Conservation (phyloP, 441 rosid genomes). For the Populus tomentosa region DNA sequence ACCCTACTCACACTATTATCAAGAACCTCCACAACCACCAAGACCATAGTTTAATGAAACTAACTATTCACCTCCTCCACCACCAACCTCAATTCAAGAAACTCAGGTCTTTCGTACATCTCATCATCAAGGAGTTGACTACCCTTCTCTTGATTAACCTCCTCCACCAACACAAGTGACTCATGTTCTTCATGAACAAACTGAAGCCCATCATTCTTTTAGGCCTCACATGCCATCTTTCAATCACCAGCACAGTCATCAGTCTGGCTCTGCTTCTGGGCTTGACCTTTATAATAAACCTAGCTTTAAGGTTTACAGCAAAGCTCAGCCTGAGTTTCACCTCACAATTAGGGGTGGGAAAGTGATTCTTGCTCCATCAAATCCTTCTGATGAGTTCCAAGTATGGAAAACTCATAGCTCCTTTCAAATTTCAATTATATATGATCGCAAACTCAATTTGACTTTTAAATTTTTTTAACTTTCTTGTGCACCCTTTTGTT, state of each 20-base stretch:
- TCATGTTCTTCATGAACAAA: constrained; percentile 42
- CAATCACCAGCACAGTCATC: constrained; percentile 28
- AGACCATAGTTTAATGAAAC: constrained; percentile 6
- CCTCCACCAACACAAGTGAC: constrained; percentile 32
- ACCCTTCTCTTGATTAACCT: constrained; percentile 10
- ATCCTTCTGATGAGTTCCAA: constrained; percentile 63
- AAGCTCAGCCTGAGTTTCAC: constrained; percentile 53
- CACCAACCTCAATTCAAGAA: constrained; percentile 22
- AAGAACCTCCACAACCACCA: constrained; percentile 29
- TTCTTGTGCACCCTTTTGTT: neutral
- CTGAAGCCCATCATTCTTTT: constrained; percentile 29
- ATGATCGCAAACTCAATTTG: neutral
- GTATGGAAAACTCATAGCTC: constrained; percentile 19
- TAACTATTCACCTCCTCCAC: constrained; percentile 23
- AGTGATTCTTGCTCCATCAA: constrained; percentile 52
- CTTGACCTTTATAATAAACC: constrained; percentile 39
- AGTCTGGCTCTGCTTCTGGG: constrained; percentile 24
- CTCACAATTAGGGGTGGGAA: constrained; percentile 60
- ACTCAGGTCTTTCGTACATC: constrained; percentile 35
- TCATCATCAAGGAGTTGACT: constrained; percentile 2
- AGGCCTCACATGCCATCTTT: constrained; percentile 40
- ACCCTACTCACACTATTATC: constrained; percentile 12
- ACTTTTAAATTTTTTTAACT: neutral
- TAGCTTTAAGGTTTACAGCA: constrained; percentile 53
- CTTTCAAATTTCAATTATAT: neutral